Evolutionary conservation across 2,329 filamentous ascomycete species (phyloP), one percentile per base, ranked within the genome.

Genomic region (Paecilomyces formosus): DNA sequence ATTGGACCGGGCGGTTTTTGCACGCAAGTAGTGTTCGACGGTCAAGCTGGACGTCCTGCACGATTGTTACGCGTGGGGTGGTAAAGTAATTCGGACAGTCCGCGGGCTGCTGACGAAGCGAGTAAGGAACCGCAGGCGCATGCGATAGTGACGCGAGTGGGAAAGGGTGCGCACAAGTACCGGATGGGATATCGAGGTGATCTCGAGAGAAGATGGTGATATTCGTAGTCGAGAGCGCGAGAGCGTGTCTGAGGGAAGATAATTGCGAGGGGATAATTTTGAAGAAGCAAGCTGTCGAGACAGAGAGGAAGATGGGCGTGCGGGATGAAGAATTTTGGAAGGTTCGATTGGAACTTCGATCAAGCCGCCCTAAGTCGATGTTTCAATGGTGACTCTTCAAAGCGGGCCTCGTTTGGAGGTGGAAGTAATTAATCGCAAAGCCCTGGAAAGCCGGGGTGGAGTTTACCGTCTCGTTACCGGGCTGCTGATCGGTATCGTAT

Each of bases 1-100:
- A 31, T 55, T 55, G 54, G 30, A 26, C 54, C 30, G 35, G 54
- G 31, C 31, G 13, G 54, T 39, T 55, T 55, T 24, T 35, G 33
- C 21, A 31, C 54, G 30, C 54, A 39, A 11, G 54, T 55, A 26
- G 54, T 55, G 30, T 45, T 45, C n/a, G 35, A 35, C 30, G 54
- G 33, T 35, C 54, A 55, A 55, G 26, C 15, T 52, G 50, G 50
- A 52, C 22, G 18, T 52, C 18, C 50, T 52, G 50, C 54, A 55
- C 54, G 30, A 45, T 45, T 21, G 30, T 55, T 55, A 55, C 53
- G 30, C 50, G 50, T 52, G 50, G 50, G 50, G 50, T 52, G 55
- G 50, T 39, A 31, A 55, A 55, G 53, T 54, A 24, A 28, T 28
- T 52, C 13, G 50, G 50, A 28, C 50, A 52, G 18, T 28, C 22